phyloP scores from a whole-genome alignment of 495 filamentous ascomycete genomes.

The Penicillium lagena region DNA sequence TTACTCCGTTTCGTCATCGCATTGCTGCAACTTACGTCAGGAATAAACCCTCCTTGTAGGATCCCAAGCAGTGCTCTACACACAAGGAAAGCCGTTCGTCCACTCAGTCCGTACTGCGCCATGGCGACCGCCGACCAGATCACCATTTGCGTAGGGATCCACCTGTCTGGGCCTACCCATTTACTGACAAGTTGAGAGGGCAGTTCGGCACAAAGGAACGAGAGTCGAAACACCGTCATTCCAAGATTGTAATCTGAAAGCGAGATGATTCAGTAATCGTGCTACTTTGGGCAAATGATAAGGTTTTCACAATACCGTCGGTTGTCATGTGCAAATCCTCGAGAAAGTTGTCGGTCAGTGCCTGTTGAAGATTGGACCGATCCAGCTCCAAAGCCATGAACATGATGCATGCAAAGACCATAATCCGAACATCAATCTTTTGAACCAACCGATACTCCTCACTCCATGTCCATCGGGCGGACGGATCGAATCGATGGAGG shows the following conservation, averaged over 20 bases:
- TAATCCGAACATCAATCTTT: conserved; percentile 46
- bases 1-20: no score
- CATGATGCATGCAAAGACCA: conserved; percentile 58
- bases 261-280: no score
- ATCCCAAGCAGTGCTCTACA: conserved; percentile 59
- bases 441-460: conserved; percentile 33
- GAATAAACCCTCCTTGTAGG: conserved; percentile 54
- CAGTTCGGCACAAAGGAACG: conserved; percentile 57
- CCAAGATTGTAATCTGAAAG: conserved; percentile 20
- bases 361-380: conserved; percentile 39
- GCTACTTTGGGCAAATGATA: not conserved
- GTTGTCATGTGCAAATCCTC: conserved; percentile 46
- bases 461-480: conserved; percentile 42
- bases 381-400: conserved; percentile 71
- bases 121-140: conserved; percentile 64
- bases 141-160: conserved; percentile 72
- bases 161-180: conserved; percentile 65
- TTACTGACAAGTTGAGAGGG: conserved; percentile 64
- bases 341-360: conserved; percentile 42
- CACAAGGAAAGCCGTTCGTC: conserved; percentile 53
- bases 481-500: conserved; percentile 44
- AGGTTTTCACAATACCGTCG: conserved; percentile 23
- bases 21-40: conserved; percentile 8
- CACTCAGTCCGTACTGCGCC: conserved; percentile 54
- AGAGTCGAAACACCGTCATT: conserved; percentile 37